Evolutionary conservation across 2,329 filamentous ascomycete species (phyloP), one percentile per base, ranked within the genome.

Genomic region (Aspergillus brunneoviolaceus): DNA sequence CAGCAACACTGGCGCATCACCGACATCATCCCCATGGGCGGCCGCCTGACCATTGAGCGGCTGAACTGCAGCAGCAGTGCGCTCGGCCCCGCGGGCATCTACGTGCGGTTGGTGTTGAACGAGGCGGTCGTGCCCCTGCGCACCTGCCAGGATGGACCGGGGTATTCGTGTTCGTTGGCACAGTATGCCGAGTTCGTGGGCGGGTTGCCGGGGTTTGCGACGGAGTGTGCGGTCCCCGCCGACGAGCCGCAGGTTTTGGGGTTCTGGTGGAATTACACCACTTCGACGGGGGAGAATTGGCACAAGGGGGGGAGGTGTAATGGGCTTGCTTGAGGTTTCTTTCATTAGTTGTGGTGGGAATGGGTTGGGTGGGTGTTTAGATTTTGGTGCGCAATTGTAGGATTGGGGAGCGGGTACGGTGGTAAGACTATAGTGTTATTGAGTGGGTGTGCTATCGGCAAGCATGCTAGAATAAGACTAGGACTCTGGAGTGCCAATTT

Each of bases 11-110:
- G 62, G 57, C 51, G 55, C n/a, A 61, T 49, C n/a, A 60, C 58
- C 5, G 56, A 69, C 50, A 65, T 69, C 35, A 60, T 68, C 33
- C 67, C 64, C 4, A 60, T 60, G 58, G 61, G 62, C 14, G 66
- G 66, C 6, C 66, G 65, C 14, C 59, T 69, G n/a, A 68, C 62
- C 1, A 62, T 69, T 11, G 66, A 69, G 39, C 63, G 66, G 25
- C 39, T 69, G 21, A 65, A 60, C 54, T 69, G 66, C 49, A 65
- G 39, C 39, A 16, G 62, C 10, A 66, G 65, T 1, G 63, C 57
- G 1, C 21, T 63, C 23, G 59, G 63, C 0, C 31, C 60, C 4
- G 59, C 52, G 2, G 67, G 67, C 0, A 55, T 31, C 12, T 70
- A 66, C 11, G 64, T 69, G 3, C 66, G 67, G 3, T 12, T 68